A percentile compares a stretch with the other conserved stretches of the same genome.
phyloP scores from a whole-genome alignment of 345 rosid species.

The Carallia brachiata region DNA sequence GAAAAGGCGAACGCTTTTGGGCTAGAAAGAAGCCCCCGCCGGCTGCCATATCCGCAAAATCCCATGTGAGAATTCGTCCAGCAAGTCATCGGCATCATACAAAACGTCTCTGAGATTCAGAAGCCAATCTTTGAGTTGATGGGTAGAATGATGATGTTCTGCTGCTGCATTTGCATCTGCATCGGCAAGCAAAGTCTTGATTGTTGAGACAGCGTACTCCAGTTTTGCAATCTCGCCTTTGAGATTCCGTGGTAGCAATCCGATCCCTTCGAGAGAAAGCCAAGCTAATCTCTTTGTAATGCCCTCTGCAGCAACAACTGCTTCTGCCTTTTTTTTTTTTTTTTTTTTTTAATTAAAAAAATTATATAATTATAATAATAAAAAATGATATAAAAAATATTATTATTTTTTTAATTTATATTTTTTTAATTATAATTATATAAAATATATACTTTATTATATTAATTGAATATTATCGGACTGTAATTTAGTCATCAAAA shows the following conservation, averaged over 20 bases:
- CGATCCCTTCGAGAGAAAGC: not conserved
- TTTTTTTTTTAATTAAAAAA: too few relatives aligned
- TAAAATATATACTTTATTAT: too few relatives aligned
- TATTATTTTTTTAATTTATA: too few relatives aligned
- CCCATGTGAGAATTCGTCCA: constrained; percentile 28
- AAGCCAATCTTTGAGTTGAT: constrained; percentile 26
- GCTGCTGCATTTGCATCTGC: constrained; percentile 11
- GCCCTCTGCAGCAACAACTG: not conserved
- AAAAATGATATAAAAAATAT: too few relatives aligned
- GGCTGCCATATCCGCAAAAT: not conserved
- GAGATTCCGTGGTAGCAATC: too few relatives aligned
- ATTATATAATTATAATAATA: too few relatives aligned
- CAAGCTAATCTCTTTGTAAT: constrained; percentile 3
- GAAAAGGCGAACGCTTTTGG: constrained; percentile 7
- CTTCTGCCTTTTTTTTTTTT: constrained; percentile 13
- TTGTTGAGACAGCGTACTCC: not conserved
- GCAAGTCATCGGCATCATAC: constrained; percentile 39
- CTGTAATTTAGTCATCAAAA: too few relatives aligned
- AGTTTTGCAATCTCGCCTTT: too few relatives aligned
- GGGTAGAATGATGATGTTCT: not conserved
- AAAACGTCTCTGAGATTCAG: constrained; percentile 20
- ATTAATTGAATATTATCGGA: too few relatives aligned
- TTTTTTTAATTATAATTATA: too few relatives aligned
- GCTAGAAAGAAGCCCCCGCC: not conserved
- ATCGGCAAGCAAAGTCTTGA: constrained; percentile 16